Evolutionary conservation across 768 basidiomycete genomes (phyloP), one percentile per base, ranked within the genome.

Genomic region (Melanogaster broomeanus): DNA sequence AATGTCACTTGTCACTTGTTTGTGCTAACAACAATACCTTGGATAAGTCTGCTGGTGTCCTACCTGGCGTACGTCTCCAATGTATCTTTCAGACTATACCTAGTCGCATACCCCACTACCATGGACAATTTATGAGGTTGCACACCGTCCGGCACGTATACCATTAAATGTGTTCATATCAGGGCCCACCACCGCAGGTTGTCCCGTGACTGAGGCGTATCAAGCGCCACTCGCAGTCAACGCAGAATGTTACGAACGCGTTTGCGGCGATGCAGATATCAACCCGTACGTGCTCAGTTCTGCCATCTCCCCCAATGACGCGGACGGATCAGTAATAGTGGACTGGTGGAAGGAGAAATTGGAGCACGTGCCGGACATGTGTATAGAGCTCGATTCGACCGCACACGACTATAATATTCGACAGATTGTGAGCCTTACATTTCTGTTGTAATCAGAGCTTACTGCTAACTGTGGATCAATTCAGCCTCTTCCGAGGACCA

Each of bases 111-210:
- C 70, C 0, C 77, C 82, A 3, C 63, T 81, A 27, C 77, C 77
- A 3, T 84, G 80, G 63, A 79, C 80, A 2, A 45, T 83, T 1
- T 81, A 83, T 53, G 80, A 78, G 53, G 75, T 80, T 48, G 70
- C 77, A 0, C 69, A 83, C 47, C 74, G 82, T 19, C 77, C 80
- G 4, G 70, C 76, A 1, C 70, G 72, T 4, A 72, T 84, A 41
- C 85, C 85, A 0, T 60, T 85, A 35, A 82, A 83, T 41, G 81
- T 83, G 1, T 81, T 84, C 54, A 70, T 85, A 18, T 71, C 77
- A 0, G 83, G 84, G 1, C 81, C n/a, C n/a, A n/a, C 82, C 5
- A 71, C 78, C 1, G 79, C 81, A 4, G 83, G 83, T 1, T 79
- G 75, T 0, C 67, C 72, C 22, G 67, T 70, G 53, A 47, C 68